Evolutionary conservation across 768 basidiomycete genomes (phyloP), one percentile per base, ranked within the genome.

Genomic region (Phylloporus sp.): DNA sequence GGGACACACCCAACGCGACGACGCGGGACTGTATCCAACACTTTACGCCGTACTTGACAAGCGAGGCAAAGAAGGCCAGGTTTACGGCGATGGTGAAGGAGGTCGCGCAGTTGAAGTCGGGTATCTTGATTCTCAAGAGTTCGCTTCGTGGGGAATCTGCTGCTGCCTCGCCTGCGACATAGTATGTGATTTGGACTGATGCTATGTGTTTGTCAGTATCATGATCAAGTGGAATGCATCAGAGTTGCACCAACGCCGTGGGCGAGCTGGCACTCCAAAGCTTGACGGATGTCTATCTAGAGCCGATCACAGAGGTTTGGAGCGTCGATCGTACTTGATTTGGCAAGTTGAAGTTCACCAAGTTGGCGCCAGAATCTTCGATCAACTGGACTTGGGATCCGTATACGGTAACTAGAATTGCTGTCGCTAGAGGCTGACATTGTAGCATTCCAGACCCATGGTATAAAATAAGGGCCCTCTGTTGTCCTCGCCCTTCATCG

Each of bases 1-100:
- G 76, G 63, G 82, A 76, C 44, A 82, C 80, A 32, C 75, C 80
- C n/a, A 80, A 80, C 53, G 81, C 87, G 46, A 83, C 81, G 49
- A 91, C 89, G 29, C 76, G 84, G 53, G 87, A 90, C 59, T 90
- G 88, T 61, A 91, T 91, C 55, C 80, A 82, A 46, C 78, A 88
- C 64, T 92, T 91, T 63, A 84, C 83, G 55, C 82, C 82, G 15
- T 91, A 88, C 59, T 66, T 91, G 47, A 84, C 80, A 27, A 83
- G 84, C 60, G 77, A 76, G 43, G 78, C 76, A 57, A 85, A 83
- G 75, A 90, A 90, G 76, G 63, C 68, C 43, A 81, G 77, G 67
- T 90, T 92, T 63, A 86, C 88, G n/a, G 78, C 75, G 10, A 76
- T 92, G 68, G 85, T 92, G 41, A 85, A 86, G 72, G 83, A 90